Conservation (phyloP, 2,329 filamentous ascomycete species). For the Talaromyces verruculosus region DNA sequence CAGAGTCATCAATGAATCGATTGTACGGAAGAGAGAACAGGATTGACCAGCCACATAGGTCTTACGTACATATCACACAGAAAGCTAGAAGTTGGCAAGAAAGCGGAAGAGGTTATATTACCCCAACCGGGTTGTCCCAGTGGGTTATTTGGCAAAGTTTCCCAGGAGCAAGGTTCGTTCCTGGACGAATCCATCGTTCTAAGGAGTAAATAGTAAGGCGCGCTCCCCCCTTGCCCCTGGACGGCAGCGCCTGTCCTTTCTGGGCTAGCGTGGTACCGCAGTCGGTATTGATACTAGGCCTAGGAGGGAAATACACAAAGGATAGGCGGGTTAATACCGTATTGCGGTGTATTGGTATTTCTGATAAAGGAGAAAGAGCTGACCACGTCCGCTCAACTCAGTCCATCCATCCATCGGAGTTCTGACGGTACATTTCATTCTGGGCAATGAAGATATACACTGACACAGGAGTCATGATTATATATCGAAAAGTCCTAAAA, state of each 20-base stretch:
- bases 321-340: not conserved
- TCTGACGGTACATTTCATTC: not conserved
- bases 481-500: not conserved
- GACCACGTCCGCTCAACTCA: not conserved
- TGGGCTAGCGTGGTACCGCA: not conserved
- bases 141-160: constrained; percentile 1
- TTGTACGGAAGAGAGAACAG: not conserved
- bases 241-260: not conserved
- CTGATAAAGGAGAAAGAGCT: not conserved
- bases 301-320: not conserved
- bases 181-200: not conserved
- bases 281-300: not conserved
- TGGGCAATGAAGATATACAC: not conserved
- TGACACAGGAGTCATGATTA: not conserved
- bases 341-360: not conserved
- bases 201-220: constrained; percentile 7
- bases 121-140: not conserved
- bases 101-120: not conserved
- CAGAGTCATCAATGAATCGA: constrained; percentile 5
- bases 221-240: constrained; percentile 3
- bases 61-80: constrained; percentile 14
- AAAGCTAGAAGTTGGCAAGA: not conserved
- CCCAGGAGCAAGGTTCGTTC: constrained; percentile 8
- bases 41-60: not conserved
- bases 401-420: not conserved